Percentiles rank a stretch among this genome's conserved stretches.
These are phyloP conservation scores for Saccharomyces pastorianus DNA, from an alignment of 1,139 yeast species.

Conservation along the genomic window DNA sequence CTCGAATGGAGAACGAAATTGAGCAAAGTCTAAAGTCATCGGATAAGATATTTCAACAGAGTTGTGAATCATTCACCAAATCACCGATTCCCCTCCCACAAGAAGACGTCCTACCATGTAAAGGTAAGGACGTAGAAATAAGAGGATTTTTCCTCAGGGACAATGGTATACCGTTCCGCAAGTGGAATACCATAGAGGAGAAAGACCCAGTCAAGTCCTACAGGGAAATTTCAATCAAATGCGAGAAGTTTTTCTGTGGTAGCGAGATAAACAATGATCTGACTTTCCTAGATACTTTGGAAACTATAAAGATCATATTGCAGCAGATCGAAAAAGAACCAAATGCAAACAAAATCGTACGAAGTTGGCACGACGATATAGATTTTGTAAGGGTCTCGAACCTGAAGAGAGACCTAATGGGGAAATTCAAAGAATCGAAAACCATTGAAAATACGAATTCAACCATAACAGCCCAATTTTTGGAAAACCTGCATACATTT, in stretches of 20 bases:
- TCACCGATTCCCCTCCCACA: background rate
- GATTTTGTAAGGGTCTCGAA: constrained; percentile 15
- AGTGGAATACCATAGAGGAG: background rate
- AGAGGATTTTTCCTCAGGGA: constrained; percentile 5
- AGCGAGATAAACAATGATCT: constrained; percentile 3
- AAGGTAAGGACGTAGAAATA: background rate
- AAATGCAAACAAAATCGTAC: constrained; percentile 1
- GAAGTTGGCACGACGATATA: constrained; percentile 14
- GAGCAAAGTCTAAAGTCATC: background rate
- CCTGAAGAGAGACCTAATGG: constrained; percentile 15
- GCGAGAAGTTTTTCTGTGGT: constrained; percentile 9
- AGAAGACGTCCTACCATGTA: background rate
- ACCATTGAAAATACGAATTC: constrained; percentile 1
- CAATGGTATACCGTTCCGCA: constrained; percentile 7
- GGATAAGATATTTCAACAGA: background rate
- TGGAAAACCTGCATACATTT: background rate
- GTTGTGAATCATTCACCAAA: background rate
- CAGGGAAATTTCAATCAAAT: background rate
- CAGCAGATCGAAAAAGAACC: constrained; percentile 3
- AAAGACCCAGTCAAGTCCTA: background rate
- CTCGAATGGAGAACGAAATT: background rate
- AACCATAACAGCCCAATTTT: background rate
- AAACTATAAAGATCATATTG: constrained; percentile 5
- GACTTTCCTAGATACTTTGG: background rate
- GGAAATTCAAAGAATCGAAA: constrained; percentile 4